Evolutionary conservation across 768 basidiomycete genomes (phyloP).

Genomic region (Sporobolomyces phaffii): DNA sequence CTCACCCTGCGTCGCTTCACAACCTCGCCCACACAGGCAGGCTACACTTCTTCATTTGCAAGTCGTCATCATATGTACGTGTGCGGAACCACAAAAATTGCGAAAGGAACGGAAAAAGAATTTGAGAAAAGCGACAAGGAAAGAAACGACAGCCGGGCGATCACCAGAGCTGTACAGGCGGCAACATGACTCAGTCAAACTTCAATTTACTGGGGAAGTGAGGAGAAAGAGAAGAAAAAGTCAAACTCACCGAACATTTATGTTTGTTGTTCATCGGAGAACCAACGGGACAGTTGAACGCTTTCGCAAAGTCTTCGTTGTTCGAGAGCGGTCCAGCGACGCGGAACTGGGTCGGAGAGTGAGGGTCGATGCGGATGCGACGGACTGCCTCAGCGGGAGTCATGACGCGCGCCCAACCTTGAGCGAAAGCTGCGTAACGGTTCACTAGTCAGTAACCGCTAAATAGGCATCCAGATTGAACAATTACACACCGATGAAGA

Average conservation of each 20-base stretch:
- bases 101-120: not conserved
- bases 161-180: not conserved
- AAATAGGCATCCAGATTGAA: no score
- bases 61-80: not conserved
- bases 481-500: conserved; percentile 40
- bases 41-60: no score
- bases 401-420: conserved; percentile 39
- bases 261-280: conserved; percentile 33
- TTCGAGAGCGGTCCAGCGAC: conserved; percentile 41
- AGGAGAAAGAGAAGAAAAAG: not conserved
- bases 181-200: no score
- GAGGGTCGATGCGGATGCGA: conserved; percentile 33
- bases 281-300: conserved; percentile 35
- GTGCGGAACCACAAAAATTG: not conserved
- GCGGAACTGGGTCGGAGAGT: conserved; percentile 35
- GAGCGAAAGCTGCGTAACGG: conserved; percentile 36
- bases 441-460: no score
- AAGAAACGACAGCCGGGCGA: not conserved
- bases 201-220: not conserved
- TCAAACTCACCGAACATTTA: conserved; percentile 34
- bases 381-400: conserved; percentile 33
- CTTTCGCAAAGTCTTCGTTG: conserved; percentile 36
- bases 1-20: no score
- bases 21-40: no score
- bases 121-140: no score